Conservation (phyloP, 192 early-diverging fungal genomes). For the Neocallimastix lanati region DNA sequence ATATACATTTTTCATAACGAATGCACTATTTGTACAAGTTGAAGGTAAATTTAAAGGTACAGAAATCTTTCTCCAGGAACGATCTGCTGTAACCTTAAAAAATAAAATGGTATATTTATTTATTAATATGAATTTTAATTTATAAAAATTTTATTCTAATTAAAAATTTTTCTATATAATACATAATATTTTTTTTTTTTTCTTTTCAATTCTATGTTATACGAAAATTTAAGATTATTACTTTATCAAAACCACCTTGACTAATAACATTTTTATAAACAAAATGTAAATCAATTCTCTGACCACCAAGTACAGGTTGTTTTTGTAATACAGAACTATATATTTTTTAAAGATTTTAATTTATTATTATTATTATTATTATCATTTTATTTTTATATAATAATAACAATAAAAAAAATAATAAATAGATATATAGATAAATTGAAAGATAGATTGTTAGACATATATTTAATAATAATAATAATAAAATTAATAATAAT, state of each 20-base stretch:
- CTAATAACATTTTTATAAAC: slow-evolving; percentile 10
- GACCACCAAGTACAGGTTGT: slow-evolving; percentile 49
- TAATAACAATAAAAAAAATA: not conserved
- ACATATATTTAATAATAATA: too few species aligned
- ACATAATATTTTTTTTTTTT: slow-evolving; percentile 1
- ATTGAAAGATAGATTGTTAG: too few species aligned
- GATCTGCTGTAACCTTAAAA: slow-evolving; percentile 49
- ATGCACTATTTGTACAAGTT: slow-evolving; percentile 70
- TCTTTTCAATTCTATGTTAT: not conserved
- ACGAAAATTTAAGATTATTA: slow-evolving; percentile 1
- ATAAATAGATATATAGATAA: too few species aligned
- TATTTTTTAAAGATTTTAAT: slow-evolving; percentile 17
- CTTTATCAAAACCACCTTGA: slow-evolving; percentile 2
- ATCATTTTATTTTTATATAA: not conserved
- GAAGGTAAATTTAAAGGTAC: slow-evolving; percentile 57
- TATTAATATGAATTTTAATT: too few species aligned
- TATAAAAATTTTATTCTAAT: too few species aligned
- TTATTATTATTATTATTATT: not conserved
- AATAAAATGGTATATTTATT: too few species aligned
- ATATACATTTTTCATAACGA: slow-evolving; percentile 56
- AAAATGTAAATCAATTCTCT: slow-evolving; percentile 48
- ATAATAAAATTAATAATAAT: too few species aligned
- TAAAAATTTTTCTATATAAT: too few species aligned
- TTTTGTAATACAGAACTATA: not conserved
- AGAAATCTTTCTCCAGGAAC: slow-evolving; percentile 55